Conservation (phyloP, 2,329 filamentous ascomycete genomes). For the Diaporthe vexans region DNA sequence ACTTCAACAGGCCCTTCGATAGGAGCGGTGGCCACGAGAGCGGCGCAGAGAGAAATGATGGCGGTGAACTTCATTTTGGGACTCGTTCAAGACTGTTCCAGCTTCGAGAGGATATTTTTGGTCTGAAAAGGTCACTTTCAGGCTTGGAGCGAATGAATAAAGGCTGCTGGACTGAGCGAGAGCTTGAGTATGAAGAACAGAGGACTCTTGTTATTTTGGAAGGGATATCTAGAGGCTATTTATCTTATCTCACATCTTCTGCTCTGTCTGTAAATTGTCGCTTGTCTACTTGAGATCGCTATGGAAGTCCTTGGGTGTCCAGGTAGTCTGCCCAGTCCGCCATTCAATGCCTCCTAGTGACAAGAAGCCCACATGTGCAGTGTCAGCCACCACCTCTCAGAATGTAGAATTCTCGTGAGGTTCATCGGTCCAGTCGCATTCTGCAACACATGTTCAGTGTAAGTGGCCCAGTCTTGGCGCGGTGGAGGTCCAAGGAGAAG, state of each 20-base stretch:
- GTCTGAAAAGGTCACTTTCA: background rate
- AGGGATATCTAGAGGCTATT: background rate
- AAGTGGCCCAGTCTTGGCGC: background rate
- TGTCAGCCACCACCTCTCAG: background rate
- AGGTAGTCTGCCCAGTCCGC: background rate
- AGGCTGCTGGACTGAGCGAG: slow-evolving; percentile 10
- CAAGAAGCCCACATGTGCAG: background rate
- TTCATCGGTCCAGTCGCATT: slow-evolving; percentile 20
- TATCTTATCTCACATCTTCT: background rate
- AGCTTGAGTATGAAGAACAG: slow-evolving; percentile 11
- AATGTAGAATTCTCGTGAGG: background rate
- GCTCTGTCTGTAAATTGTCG: too few species aligned
- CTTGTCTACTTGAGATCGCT: background rate
- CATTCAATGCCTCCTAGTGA: background rate
- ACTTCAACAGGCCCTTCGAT: background rate
- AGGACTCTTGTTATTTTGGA: background rate
- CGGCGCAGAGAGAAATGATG: background rate
- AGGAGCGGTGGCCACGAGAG: background rate
- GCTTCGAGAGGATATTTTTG: too few species aligned
- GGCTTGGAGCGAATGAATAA: background rate
- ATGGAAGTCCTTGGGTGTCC: too few species aligned
- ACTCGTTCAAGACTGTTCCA: background rate
- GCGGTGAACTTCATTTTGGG: slow-evolving; percentile 11
- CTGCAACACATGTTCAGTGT: background rate
- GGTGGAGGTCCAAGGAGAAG: background rate